Evolutionary conservation across 2,329 filamentous ascomycete genomes (phyloP).

Genomic region (Westerdykella aurantiaca): DNA sequence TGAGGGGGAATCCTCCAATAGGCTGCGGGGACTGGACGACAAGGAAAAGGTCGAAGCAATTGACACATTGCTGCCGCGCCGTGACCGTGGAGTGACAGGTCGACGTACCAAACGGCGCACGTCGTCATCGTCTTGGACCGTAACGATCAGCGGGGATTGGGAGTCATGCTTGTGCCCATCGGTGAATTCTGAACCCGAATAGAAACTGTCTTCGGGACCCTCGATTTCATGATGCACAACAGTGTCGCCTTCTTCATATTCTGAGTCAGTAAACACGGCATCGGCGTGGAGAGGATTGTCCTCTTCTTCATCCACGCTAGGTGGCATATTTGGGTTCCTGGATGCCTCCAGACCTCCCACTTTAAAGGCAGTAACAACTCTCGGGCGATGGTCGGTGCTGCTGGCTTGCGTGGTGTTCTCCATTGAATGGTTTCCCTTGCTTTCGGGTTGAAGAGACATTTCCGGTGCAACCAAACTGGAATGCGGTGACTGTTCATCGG

Average conservation of each 20-base stretch:
- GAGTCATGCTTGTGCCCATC: slow-evolving; percentile 6
- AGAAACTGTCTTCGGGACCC: neutral
- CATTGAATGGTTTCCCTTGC: slow-evolving; percentile 1
- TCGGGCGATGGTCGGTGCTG: neutral
- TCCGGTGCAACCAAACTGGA: neutral
- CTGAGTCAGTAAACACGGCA: slow-evolving; percentile 14
- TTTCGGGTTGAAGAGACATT: neutral
- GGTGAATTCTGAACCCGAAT: neutral
- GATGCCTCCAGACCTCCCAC: neutral
- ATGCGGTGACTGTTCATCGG: neutral
- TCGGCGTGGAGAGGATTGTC: neutral
- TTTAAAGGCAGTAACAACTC: slow-evolving; percentile 1
- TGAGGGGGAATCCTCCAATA: slow-evolving; percentile 34
- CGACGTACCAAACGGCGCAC: slow-evolving; percentile 5
- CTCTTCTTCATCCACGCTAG: neutral
- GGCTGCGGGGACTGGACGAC: slow-evolving; percentile 26
- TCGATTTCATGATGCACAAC: slow-evolving; percentile 17
- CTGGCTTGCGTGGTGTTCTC: neutral
- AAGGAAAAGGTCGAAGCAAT: slow-evolving; percentile 26
- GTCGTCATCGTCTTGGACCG: slow-evolving; percentile 12
- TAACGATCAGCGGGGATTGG: slow-evolving; percentile 17
- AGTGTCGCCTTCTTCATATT: slow-evolving; percentile 34
- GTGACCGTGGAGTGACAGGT: slow-evolving; percentile 29
- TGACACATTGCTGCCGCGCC: slow-evolving; percentile 27
- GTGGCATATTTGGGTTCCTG: neutral